phyloP scores from a whole-genome alignment of 2,329 filamentous ascomycete genomes.

The Endoconidiophora polonica region DNA sequence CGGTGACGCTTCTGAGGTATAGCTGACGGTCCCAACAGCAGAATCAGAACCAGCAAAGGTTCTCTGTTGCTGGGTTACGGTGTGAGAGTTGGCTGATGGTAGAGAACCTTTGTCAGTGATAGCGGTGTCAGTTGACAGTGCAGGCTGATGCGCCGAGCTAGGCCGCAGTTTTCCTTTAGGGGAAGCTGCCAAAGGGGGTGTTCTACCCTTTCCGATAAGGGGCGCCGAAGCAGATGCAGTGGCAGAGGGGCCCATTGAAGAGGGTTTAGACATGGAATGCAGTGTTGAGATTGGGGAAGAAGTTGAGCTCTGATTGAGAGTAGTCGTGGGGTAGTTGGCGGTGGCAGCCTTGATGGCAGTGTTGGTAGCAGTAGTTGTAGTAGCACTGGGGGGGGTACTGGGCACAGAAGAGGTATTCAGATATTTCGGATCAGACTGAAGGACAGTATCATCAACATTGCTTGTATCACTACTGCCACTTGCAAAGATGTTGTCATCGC shows the following conservation, averaged over 20 bases:
- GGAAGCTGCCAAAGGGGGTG: too few relatives aligned
- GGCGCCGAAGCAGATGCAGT: background rate
- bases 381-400: background rate
- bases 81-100: too few relatives aligned
- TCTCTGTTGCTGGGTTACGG: too few relatives aligned
- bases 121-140: too few relatives aligned
- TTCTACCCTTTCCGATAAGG: background rate
- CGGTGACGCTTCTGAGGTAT: conserved; percentile 23
- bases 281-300: background rate
- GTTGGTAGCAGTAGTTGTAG: background rate
- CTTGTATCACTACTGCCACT: conserved; percentile 45
- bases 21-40: conserved; percentile 29
- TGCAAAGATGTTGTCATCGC: conserved; percentile 42
- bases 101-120: too few relatives aligned
- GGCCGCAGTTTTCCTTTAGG: too few relatives aligned
- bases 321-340: background rate
- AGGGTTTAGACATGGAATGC: background rate
- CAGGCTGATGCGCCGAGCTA: too few relatives aligned
- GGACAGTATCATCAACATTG: conserved; percentile 37
- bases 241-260: background rate
- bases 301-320: background rate
- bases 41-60: too few relatives aligned
- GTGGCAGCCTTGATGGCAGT: background rate
- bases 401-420: background rate
- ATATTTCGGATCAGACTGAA: conserved; percentile 20